Evolutionary conservation across 805 yeast genomes (phyloP).

Genomic region (Geotrichum ghanense): DNA sequence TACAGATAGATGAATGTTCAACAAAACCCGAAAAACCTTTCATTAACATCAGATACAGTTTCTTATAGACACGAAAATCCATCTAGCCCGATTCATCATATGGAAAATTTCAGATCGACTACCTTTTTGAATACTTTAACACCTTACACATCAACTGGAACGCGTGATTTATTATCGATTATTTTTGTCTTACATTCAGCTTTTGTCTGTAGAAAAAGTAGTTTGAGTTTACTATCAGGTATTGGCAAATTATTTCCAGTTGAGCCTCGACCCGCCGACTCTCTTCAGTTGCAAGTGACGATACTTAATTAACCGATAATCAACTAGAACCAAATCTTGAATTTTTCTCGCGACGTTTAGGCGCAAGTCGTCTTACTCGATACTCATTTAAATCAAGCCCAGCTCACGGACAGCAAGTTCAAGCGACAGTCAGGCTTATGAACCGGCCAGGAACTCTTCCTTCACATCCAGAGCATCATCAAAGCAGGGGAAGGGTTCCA

Average conservation of each 20-base stretch:
- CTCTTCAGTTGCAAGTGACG: too few species aligned
- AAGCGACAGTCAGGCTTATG: slow-evolving; percentile 1
- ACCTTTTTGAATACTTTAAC: not conserved
- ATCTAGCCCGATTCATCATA: not conserved
- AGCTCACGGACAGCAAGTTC: not conserved
- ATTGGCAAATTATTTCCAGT: too few species aligned
- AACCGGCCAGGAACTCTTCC: slow-evolving; percentile 2
- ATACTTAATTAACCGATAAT: not conserved
- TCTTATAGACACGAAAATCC: not conserved
- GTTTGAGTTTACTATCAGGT: not conserved
- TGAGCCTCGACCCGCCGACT: too few species aligned
- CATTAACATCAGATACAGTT: not conserved
- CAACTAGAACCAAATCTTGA: too few species aligned
- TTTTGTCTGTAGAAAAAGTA: too few species aligned
- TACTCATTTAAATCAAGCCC: not conserved
- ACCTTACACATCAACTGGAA: too few species aligned
- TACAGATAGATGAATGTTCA: not conserved
- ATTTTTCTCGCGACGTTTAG: not conserved
- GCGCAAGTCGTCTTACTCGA: not conserved
- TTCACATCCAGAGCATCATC: slow-evolving; percentile 2
- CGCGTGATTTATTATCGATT: not conserved
- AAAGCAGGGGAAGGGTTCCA: slow-evolving; percentile 2
- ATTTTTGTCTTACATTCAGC: not conserved
- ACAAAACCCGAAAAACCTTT: not conserved
- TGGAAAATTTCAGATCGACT: not conserved